Evolutionary conservation across 805 yeast species (phyloP).

Genomic region (Yamadazyma phyllophila): DNA sequence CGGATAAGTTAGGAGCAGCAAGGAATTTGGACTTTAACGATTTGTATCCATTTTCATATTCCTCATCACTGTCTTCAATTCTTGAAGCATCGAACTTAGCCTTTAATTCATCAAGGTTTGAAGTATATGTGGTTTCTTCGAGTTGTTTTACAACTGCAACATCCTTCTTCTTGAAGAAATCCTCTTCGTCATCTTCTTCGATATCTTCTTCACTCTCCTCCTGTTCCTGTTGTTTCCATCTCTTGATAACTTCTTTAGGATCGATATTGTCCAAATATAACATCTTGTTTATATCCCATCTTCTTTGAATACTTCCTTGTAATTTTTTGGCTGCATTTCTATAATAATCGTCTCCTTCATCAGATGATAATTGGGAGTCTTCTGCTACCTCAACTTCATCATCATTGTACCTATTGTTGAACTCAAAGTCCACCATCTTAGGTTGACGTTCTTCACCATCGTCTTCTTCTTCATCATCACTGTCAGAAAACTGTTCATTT

Average conservation of each 20-base stretch:
- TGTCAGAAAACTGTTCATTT: constrained; percentile 35
- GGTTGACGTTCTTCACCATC: constrained; percentile 37
- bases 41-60: constrained; percentile 41
- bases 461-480: constrained; percentile 41
- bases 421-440: constrained; percentile 48
- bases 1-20: constrained; percentile 48
- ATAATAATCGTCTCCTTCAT: constrained; percentile 39
- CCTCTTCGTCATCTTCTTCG: constrained; percentile 47
- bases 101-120: constrained; percentile 42
- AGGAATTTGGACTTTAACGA: constrained; percentile 48
- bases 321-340: constrained; percentile 58
- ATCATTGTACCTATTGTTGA: constrained; percentile 34
- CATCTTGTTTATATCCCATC: constrained; percentile 79
- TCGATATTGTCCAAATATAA: constrained; percentile 75
- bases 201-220: constrained; percentile 41
- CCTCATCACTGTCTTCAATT: constrained; percentile 30
- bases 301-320: constrained; percentile 49
- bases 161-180: constrained; percentile 54
- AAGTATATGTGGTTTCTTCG: constrained; percentile 35
- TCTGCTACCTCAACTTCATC: constrained; percentile 44
- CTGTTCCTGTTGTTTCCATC: constrained; percentile 62
- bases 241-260: constrained; percentile 66
- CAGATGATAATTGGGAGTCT: constrained; percentile 45
- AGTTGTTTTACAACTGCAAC: constrained; percentile 13
- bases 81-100: constrained; percentile 43